phyloP scores from a whole-genome alignment of 2,329 filamentous ascomycete genomes.

The Apiospora aurea region DNA sequence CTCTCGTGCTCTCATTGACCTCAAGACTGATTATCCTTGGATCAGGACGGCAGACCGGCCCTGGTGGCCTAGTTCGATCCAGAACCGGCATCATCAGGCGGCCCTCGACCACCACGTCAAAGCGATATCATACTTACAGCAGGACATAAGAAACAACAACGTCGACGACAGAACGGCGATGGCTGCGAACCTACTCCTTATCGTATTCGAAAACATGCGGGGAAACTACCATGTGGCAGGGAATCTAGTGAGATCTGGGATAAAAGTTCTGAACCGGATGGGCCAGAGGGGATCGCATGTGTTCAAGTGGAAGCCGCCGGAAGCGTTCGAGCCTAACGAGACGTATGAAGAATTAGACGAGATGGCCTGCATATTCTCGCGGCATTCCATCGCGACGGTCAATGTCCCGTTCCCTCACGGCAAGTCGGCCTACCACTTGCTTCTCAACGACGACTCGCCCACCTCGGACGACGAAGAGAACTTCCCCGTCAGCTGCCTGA shows the following conservation, averaged over 20 bases:
- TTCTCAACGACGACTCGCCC: constrained; percentile 33
- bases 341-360: constrained; percentile 35
- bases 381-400: constrained; percentile 35
- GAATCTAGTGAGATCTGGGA: constrained; percentile 36
- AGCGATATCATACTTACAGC: constrained; percentile 35
- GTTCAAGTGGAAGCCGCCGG: constrained; percentile 19
- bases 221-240: constrained; percentile 40
- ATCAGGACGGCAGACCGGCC: constrained; percentile 28
- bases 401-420: constrained; percentile 37
- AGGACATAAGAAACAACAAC: constrained; percentile 33
- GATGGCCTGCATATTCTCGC: constrained; percentile 38
- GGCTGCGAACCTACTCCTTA: constrained; percentile 39
- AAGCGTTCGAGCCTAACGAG: constrained; percentile 12
- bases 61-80: constrained; percentile 34
- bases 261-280: constrained; percentile 37
- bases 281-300: constrained; percentile 25
- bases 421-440: constrained; percentile 38
- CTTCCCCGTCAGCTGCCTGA: constrained; percentile 22
- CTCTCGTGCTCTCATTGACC: constrained; percentile 37
- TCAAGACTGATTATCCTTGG: constrained; percentile 30
- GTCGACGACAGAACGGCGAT: constrained; percentile 35
- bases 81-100: constrained; percentile 37
- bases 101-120: constrained; percentile 38
- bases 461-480: constrained; percentile 24
- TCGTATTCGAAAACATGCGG: constrained; percentile 41